Conservation (phyloP, 169 alveolate species). For the Eimeria acervulina region DNA sequence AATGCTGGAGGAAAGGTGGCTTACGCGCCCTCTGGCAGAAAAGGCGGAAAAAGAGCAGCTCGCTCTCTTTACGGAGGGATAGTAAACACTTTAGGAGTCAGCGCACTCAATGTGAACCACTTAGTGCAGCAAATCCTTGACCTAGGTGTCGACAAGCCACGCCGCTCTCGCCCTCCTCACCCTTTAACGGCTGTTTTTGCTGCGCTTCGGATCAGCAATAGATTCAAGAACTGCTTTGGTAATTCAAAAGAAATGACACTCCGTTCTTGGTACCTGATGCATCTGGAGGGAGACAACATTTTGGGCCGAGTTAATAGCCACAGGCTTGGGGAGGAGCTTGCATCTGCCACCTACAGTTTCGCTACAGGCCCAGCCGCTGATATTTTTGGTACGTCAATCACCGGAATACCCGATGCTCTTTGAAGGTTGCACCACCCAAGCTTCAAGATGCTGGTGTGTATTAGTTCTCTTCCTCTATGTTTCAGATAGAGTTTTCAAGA, state of each 20-base stretch:
- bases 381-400: conserved; percentile 21
- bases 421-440: not conserved
- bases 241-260: conserved; percentile 19
- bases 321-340: conserved; percentile 44
- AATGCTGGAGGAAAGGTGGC: conserved; percentile 62
- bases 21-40: not conserved
- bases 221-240: conserved; percentile 52
- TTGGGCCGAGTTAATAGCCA: not conserved
- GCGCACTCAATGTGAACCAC: conserved; percentile 33
- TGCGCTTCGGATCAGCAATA: conserved; percentile 60
- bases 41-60: not conserved
- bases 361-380: conserved; percentile 7
- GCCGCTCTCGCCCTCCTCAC: conserved; percentile 57
- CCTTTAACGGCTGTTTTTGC: conserved; percentile 59
- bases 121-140: conserved; percentile 30
- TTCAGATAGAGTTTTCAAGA: conserved; percentile 64
- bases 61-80: conserved; percentile 74
- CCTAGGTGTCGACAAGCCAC: not conserved
- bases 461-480: not conserved
- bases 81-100: conserved; percentile 62
- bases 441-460: not conserved
- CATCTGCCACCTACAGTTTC: conserved; percentile 33
- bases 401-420: not conserved
- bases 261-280: conserved; percentile 78
- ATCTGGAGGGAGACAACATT: conserved; percentile 61